Base-by-base conservation (phyloP, 2,329 filamentous ascomycete species). In the Penicillium janthinellum region DNA sequence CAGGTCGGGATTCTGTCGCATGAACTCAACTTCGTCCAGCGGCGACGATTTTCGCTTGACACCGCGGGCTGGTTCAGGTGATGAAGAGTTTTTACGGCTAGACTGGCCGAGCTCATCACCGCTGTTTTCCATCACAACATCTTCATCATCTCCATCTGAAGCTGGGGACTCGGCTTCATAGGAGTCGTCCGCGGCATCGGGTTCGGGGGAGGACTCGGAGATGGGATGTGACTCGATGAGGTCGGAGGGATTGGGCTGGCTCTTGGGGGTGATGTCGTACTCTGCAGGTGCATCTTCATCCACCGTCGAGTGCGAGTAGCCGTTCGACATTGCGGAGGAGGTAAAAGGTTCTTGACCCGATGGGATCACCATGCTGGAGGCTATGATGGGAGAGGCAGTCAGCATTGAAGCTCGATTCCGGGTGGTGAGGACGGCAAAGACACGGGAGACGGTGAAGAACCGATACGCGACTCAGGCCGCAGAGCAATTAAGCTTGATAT, bases 1-100 rank as follows among this genome's bases (percentile, higher is more conserved):
- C 8, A 99, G 83, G 78, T 96, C 92, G 47, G 95, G 95, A 71
- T 99, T 96, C 72, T 91, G 90, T 70, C 89, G 85, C 69, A 98
- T 96, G 72, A 88, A 93, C 49, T 92, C 88, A 60, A 95, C 89
- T 69, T 95, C 90, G 54, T 89, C 87, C 39, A 85, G 77, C 74
- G 72, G 83, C 75, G 66, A 83, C 77, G 79, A 91, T 90, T 78
- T 87, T 66, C 92, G 89, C 82, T 96, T 96, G 62, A 83, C 78
- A 52, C 84, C 85, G 72, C 87, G 84, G 64, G 83, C 84, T 45
- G 89, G 90, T 69, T 88, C 88, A 70, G 87, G 84, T 49, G 92
- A 95, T 71, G 86, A 86, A 65, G 88, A 90, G 70, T 83, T 81
- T 66, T 84, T 83, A 62, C 83, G 82, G 53, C 79, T 78, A 72